These are phyloP conservation scores for Ophiocordyceps camponoti-saundersi DNA, from an alignment of 2,329 filamentous ascomycete species.

Conservation along the genomic window DNA sequence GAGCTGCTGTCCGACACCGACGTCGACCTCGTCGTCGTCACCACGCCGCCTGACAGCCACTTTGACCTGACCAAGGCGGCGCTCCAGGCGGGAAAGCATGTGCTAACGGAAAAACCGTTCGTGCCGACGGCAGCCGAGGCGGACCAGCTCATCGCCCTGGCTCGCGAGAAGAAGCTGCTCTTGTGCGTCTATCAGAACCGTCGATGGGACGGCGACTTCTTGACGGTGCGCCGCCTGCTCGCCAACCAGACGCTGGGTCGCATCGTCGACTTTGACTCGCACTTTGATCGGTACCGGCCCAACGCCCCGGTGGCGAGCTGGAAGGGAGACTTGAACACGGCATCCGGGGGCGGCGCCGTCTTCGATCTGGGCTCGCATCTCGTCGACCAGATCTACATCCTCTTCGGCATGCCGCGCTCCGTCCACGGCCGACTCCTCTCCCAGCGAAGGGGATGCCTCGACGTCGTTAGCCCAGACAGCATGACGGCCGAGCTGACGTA, in stretches of 20 bases:
- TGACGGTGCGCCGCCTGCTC: slow-evolving; percentile 49
- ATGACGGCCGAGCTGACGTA: slow-evolving; percentile 53
- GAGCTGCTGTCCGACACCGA: slow-evolving; percentile 46
- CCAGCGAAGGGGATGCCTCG: slow-evolving; percentile 35
- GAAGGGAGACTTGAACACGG: slow-evolving; percentile 45
- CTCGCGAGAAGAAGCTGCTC: slow-evolving; percentile 30
- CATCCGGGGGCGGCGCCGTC: slow-evolving; percentile 47
- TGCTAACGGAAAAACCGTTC: slow-evolving; percentile 72
- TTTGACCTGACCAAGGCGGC: slow-evolving; percentile 46
- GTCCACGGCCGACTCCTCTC: slow-evolving; percentile 53
- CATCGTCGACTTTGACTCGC: slow-evolving; percentile 62
- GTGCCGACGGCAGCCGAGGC: slow-evolving; percentile 56
- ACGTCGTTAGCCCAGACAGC: slow-evolving; percentile 36
- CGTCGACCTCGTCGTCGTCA: slow-evolving; percentile 54
- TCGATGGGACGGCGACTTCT: slow-evolving; percentile 62
- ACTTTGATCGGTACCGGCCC: slow-evolving; percentile 61
- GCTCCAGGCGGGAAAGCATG: slow-evolving; percentile 56
- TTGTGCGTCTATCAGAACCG: slow-evolving; percentile 63
- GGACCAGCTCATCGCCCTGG: slow-evolving; percentile 38
- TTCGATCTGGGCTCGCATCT: slow-evolving; percentile 66
- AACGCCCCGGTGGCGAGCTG: slow-evolving; percentile 37
- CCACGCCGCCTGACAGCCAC: slow-evolving; percentile 57
- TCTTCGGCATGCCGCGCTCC: slow-evolving; percentile 51
- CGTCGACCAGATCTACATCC: slow-evolving; percentile 54
- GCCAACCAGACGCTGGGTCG: slow-evolving; percentile 44